Conservation (phyloP, 345 rosid species). For the Salix viminalis region DNA sequence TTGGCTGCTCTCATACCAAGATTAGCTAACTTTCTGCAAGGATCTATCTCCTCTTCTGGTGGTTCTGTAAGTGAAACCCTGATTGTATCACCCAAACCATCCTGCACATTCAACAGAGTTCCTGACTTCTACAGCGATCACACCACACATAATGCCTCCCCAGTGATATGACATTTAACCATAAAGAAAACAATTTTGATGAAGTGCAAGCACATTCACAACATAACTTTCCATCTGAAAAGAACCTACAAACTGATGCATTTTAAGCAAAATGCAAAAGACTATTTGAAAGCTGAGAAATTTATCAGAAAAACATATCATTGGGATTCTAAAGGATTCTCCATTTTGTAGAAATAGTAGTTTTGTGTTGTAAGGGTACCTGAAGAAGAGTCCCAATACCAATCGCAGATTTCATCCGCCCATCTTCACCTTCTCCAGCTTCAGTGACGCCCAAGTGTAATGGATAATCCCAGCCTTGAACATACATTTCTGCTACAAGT, state of each 20-base stretch:
- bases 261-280: not conserved
- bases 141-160: not conserved
- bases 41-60: slow-evolving; percentile 97
- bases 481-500: slow-evolving; percentile 94
- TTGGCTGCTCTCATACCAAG: slow-evolving; percentile 81
- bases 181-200: slow-evolving; percentile 2
- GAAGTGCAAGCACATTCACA: not conserved
- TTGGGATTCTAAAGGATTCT: not conserved
- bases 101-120: slow-evolving; percentile 43
- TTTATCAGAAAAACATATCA: not conserved
- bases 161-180: not conserved
- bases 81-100: slow-evolving; percentile 98
- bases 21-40: slow-evolving; percentile 83
- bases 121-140: slow-evolving; percentile 2
- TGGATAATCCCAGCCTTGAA: slow-evolving; percentile 96
- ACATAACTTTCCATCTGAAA: not conserved
- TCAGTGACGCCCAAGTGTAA: slow-evolving; percentile 96
- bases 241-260: not conserved
- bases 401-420: slow-evolving; percentile 98
- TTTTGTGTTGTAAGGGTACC: slow-evolving; percentile 36
- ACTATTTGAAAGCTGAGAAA: not conserved
- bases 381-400: slow-evolving; percentile 96
- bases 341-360: slow-evolving; percentile 1
- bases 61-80: slow-evolving; percentile 94
- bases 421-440: slow-evolving; percentile 99